These are phyloP conservation scores for Pestalotiopsis sp. DNA, from an alignment of 2,329 filamentous ascomycete genomes.

Conservation along the genomic window DNA sequence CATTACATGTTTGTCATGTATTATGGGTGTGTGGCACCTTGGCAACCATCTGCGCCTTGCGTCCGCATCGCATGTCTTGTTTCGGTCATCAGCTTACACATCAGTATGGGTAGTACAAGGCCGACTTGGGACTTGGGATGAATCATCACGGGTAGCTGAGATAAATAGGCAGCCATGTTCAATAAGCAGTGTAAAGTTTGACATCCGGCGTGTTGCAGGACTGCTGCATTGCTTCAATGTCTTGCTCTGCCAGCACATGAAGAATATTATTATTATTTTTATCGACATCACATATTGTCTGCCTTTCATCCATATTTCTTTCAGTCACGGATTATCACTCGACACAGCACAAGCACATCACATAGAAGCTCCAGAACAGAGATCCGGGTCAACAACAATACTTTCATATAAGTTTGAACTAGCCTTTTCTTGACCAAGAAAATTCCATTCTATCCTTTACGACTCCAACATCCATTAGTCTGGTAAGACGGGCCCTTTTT, in stretches of 20 bases:
- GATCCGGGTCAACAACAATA: not conserved
- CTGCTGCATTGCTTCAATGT: not conserved
- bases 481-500: not conserved
- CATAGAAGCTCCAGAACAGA: not conserved
- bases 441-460: slow-evolving; percentile 10
- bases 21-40: not conserved
- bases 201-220: too few relatives aligned
- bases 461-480: slow-evolving; percentile 7
- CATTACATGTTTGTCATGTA: not conserved
- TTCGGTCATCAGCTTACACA: too few relatives aligned
- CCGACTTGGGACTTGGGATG: too few relatives aligned
- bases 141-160: too few relatives aligned
- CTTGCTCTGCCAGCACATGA: not conserved
- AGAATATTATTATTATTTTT: not conserved
- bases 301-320: not conserved
- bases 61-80: not conserved
- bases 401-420: not conserved
- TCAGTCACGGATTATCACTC: not conserved
- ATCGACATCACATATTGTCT: not conserved
- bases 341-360: not conserved
- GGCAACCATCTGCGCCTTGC: not conserved
- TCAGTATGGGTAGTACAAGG: too few relatives aligned
- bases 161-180: too few relatives aligned
- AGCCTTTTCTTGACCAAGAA: slow-evolving; percentile 3
- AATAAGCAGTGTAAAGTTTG: too few relatives aligned